Conservation (phyloP, 176 grass and related monocot genomes). For the Zoysia pacifica region DNA sequence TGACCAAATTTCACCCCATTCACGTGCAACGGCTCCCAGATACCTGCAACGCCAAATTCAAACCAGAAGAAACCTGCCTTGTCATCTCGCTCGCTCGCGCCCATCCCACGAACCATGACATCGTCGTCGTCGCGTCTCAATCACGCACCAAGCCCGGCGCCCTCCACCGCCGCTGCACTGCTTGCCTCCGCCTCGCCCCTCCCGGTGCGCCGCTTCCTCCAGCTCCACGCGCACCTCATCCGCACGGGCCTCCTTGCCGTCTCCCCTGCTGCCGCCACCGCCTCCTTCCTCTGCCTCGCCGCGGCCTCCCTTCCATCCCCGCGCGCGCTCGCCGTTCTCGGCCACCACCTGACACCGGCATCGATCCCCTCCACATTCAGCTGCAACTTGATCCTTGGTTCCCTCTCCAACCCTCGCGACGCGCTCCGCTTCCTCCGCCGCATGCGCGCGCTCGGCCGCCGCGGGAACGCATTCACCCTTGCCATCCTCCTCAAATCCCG, state of each 20-base stretch:
- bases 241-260: constrained; percentile 39
- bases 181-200: constrained; percentile 42
- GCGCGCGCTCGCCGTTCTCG: constrained; percentile 32
- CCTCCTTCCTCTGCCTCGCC: constrained; percentile 48
- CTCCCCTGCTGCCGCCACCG: constrained; percentile 20
- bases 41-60: too few species aligned
- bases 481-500: constrained; percentile 60
- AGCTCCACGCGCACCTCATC: constrained; percentile 56
- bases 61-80: neutral
- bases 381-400: constrained; percentile 58
- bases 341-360: constrained; percentile 36
- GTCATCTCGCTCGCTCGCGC: neutral
- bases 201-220: constrained; percentile 36
- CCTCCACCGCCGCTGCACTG: constrained; percentile 2
- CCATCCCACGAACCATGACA: constrained; percentile 7
- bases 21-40: too few species aligned
- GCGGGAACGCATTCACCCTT: constrained; percentile 64
- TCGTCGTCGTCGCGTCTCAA: neutral
- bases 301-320: constrained; percentile 33
- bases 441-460: constrained; percentile 54
- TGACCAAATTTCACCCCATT: too few species aligned
- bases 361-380: constrained; percentile 46
- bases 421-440: constrained; percentile 52
- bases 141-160: neutral
- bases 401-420: constrained; percentile 20